Evolutionary conservation across 202 grass and related monocot genomes (phyloP).

Genomic region (Schoenoplectus tabernaemontani): DNA sequence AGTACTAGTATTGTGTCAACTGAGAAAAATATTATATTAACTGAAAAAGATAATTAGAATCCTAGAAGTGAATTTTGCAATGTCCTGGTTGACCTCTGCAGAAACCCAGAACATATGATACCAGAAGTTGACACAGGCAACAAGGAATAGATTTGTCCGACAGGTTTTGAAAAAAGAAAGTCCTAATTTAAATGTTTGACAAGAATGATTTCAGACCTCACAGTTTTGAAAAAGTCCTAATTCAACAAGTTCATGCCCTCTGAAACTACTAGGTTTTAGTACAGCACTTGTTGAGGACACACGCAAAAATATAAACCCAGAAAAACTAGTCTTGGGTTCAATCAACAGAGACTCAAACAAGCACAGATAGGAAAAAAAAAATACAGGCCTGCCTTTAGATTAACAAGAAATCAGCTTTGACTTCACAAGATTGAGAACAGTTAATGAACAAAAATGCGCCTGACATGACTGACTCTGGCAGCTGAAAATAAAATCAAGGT

Average conservation of each 20-base stretch:
- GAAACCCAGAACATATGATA: background rate
- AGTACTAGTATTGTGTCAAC: background rate
- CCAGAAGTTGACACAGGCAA: background rate
- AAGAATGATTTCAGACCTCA: background rate
- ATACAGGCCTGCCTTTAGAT: too few relatives aligned
- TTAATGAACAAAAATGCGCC: background rate
- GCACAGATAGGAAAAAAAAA: too few relatives aligned
- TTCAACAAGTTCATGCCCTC: background rate
- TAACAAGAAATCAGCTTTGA: background rate
- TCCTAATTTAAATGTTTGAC: background rate
- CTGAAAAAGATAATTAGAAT: background rate
- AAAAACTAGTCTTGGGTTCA: background rate
- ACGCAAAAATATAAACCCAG: background rate
- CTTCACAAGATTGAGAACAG: background rate
- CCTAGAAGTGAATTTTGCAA: background rate
- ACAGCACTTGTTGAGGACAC: background rate
- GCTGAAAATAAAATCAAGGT: background rate
- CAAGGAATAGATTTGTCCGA: background rate
- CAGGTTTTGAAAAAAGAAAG: background rate
- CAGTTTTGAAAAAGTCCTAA: background rate
- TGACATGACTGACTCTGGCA: background rate
- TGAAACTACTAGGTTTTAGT: background rate
- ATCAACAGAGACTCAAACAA: too few relatives aligned
- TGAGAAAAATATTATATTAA: background rate
- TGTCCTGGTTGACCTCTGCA: background rate